A percentile compares a stretch with the other conserved stretches of the same genome.
These are phyloP conservation scores for Alternaria ventricosa DNA, from an alignment of 2,329 filamentous ascomycete genomes.

Conservation along the genomic window DNA sequence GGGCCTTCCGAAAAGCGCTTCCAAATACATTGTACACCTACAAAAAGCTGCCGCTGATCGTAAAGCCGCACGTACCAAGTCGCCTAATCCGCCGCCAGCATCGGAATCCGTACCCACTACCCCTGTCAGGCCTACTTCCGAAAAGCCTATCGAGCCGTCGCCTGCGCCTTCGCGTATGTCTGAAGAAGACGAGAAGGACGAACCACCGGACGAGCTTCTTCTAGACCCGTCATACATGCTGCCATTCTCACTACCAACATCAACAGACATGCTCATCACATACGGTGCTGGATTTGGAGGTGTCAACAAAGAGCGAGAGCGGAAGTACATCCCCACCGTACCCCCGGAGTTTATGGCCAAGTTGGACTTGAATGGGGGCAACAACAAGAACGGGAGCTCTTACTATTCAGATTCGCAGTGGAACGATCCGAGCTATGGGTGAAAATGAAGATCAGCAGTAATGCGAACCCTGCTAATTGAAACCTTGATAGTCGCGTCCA, in stretches of 20 bases:
- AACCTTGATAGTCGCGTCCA: conserved; percentile 7
- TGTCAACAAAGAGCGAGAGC: conserved; percentile 85
- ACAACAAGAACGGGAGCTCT: conserved; percentile 38
- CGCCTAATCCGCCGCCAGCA: conserved; percentile 48
- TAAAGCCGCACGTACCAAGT: conserved; percentile 45
- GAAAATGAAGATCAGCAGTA: conserved; percentile 18
- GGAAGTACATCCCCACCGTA: conserved; percentile 95
- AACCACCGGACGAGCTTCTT: conserved; percentile 76
- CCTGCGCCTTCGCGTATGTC: conserved; percentile 43
- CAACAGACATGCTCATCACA: conserved; percentile 94
- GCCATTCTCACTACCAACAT: conserved; percentile 92
- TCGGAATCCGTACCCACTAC: conserved; percentile 39
- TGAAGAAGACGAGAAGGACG: conserved; percentile 67
- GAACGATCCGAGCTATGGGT: conserved; percentile 45
- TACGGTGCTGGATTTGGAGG: conserved; percentile 96
- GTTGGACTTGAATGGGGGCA: conserved; percentile 67
- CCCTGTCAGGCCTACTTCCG: conserved; percentile 35
- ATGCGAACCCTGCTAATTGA: conserved; percentile 7
- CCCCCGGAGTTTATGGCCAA: conserved; percentile 92
- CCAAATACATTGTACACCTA: conserved; percentile 82
- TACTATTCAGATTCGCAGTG: conserved; percentile 44
- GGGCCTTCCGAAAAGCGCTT: conserved; percentile 82
- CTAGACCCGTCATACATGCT: conserved; percentile 91
- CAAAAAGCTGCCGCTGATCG: conserved; percentile 72
- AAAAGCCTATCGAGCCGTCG: conserved; percentile 34